Base-by-base conservation (phyloP, 805 yeast species). In the Ogataea saltuana region DNA sequence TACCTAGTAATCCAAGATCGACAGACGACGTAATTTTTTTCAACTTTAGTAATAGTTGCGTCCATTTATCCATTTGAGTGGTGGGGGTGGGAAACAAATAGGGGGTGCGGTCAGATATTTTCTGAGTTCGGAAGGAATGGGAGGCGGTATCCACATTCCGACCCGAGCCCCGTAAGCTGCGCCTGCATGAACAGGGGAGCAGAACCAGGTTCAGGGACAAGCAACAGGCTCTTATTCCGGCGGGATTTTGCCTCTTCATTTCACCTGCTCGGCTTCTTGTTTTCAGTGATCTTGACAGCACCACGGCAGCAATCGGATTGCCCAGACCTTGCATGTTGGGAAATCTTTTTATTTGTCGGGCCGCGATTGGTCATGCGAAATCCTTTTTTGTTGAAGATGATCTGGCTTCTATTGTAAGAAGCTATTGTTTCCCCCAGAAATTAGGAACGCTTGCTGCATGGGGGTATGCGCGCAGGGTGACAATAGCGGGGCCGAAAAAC, bases 21-120 rank as follows among this genome's bases (percentile, higher is more conserved):
- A 8, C 11, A 11, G 11, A 11, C 10, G 26, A 7, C 7, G 11
- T 22, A 7, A 8, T 8, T 8, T 22, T 11, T 8, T 11, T 22
- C 9, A 2, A 15, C 25, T 35, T 44, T 48, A 39, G 40, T 28
- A 17, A n/a, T 25, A 4, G 16, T 16, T 45, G 48, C 51, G 31
- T 48, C 52, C 52, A 35, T 48, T 48, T 45, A 18, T 32, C 52
- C 49, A 46, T 26, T n/a, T 9, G 12, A 10, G n/a, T 23, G 16
- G 27, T 37, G 33, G 16, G 15, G 15, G 18, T 34, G 39, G 27
- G 20, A n/a, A 27, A 17, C n/a, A n/a, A n/a, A n/a, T n/a, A 22
- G 30, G 30, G 40, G 44, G 30, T 29, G 36, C 5, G 23, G 10
- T 4, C 12, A 13, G 6, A 11, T 25, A 12, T 13, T 5, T 25